Percentiles rank a stretch among this genome's conserved stretches.
Conservation (phyloP, 2,329 filamentous ascomycete genomes). For the Chaetomium globosum region DNA sequence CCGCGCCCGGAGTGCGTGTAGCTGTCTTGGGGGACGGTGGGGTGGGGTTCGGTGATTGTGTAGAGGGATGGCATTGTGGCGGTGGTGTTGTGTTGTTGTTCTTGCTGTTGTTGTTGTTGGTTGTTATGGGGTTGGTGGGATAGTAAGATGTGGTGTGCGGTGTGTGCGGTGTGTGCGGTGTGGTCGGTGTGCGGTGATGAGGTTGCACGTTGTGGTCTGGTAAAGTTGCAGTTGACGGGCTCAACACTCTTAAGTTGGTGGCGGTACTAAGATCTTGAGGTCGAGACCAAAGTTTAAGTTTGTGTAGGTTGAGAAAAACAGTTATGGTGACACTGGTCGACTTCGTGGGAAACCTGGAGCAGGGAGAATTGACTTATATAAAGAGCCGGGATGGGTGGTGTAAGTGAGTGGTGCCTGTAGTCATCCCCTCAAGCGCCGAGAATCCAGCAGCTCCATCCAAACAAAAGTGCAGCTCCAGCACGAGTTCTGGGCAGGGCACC, state of each 20-base stretch:
- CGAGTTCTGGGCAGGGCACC: conserved; percentile 24
- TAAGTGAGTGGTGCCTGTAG: conserved; percentile 25
- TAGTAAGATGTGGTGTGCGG: not conserved
- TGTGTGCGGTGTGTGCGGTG: conserved; percentile 7
- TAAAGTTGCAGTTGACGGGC: not conserved
- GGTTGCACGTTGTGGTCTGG: not conserved
- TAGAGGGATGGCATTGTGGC: conserved; percentile 45
- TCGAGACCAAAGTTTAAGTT: not conserved
- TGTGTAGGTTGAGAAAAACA: not conserved
- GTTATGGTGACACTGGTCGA: conserved; percentile 1
- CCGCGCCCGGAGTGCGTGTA: conserved; percentile 59
- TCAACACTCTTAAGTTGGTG: not conserved
- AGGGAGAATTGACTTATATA: conserved; percentile 24
- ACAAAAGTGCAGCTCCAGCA: conserved; percentile 24
- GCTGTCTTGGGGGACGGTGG: conserved; percentile 50
- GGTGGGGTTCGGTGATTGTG: conserved; percentile 54
- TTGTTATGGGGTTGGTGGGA: conserved; percentile 15
- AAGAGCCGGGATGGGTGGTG: conserved; percentile 26
- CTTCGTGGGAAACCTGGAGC: conserved; percentile 2
- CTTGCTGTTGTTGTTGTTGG: conserved; percentile 18
- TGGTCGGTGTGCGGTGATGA: not conserved
- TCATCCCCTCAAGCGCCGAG: conserved; percentile 14
- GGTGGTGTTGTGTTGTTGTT: conserved; percentile 21
- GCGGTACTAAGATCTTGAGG: not conserved
- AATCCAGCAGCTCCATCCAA: conserved; percentile 22